These are phyloP conservation scores for Cytospora leucostoma DNA, from an alignment of 2,329 filamentous ascomycete genomes.

Conservation along the genomic window DNA sequence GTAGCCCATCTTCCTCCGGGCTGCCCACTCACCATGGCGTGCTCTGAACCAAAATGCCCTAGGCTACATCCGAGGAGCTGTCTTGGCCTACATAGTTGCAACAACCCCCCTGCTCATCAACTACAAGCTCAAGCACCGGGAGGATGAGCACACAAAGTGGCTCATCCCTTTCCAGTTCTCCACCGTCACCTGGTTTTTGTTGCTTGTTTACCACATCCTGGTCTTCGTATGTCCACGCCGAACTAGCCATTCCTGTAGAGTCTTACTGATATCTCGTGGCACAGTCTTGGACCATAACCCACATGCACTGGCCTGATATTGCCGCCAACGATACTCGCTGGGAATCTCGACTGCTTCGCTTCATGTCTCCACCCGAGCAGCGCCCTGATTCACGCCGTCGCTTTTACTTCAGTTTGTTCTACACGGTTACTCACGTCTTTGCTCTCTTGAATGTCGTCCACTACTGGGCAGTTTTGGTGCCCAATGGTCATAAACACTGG, in stretches of 20 bases:
- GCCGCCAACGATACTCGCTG: constrained; percentile 41
- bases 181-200: constrained; percentile 44
- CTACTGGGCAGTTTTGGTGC: constrained; percentile 48
- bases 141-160: constrained; percentile 43
- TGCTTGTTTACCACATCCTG: constrained; percentile 49
- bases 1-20: constrained; percentile 54
- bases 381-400: constrained; percentile 44
- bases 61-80: constrained; percentile 44
- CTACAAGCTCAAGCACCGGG: constrained; percentile 46
- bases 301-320: constrained; percentile 49
- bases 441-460: constrained; percentile 52
- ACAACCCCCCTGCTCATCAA: constrained; percentile 45
- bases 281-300: constrained; percentile 55
- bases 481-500: constrained; percentile 41
- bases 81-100: constrained; percentile 47
- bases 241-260: background rate
- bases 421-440: constrained; percentile 48
- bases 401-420: constrained; percentile 54
- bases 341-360: constrained; percentile 41
- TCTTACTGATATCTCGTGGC: constrained; percentile 4
- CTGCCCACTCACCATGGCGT: constrained; percentile 54
- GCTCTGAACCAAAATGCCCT: constrained; percentile 49
- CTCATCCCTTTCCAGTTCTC: constrained; percentile 53
- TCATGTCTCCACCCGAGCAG: constrained; percentile 49
- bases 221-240: constrained; percentile 45